Percentiles rank a stretch among this genome's conserved stretches.
phyloP scores from a whole-genome alignment of 768 basidiomycete genomes.

The Jaapia argillacea region DNA sequence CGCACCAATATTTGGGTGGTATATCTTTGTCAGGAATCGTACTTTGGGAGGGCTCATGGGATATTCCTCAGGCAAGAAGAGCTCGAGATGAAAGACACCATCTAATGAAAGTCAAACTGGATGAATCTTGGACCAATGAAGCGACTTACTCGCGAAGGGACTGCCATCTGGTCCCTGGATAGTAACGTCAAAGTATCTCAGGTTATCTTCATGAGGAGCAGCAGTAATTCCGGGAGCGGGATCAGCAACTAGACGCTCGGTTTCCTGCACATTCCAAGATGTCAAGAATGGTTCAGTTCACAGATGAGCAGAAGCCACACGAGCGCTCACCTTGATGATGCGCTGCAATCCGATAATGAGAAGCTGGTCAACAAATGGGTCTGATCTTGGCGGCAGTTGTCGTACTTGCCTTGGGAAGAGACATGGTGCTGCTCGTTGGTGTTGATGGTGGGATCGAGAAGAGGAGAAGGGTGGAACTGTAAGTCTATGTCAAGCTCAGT shows the following conservation, averaged over 20 bases:
- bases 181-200: conserved; percentile 97
- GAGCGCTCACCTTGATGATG: conserved; percentile 38
- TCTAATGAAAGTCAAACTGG: conserved; percentile 32
- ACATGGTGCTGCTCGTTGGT: conserved; percentile 19
- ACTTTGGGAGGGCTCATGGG: conserved; percentile 99
- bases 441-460: background rate
- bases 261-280: conserved; percentile 56
- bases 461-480: conserved; percentile 3
- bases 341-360: conserved; percentile 23
- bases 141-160: conserved; percentile 61
- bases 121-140: background rate
- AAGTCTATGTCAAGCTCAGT: background rate
- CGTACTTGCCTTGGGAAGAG: conserved; percentile 48
- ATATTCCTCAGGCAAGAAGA: conserved; percentile 98
- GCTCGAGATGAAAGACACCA: conserved; percentile 90
- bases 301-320: background rate
- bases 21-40: conserved; percentile 95
- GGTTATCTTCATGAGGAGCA: conserved; percentile 90
- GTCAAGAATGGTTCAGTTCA: conserved; percentile 7
- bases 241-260: conserved; percentile 91
- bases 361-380: background rate
- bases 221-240: conserved; percentile 98
- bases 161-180: conserved; percentile 93
- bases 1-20: conserved; percentile 98
- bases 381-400: background rate